Percentiles rank a stretch among this genome's conserved stretches.
phyloP scores from a whole-genome alignment of 2,329 filamentous ascomycete species.

The Emmonsiellopsis sp. region DNA sequence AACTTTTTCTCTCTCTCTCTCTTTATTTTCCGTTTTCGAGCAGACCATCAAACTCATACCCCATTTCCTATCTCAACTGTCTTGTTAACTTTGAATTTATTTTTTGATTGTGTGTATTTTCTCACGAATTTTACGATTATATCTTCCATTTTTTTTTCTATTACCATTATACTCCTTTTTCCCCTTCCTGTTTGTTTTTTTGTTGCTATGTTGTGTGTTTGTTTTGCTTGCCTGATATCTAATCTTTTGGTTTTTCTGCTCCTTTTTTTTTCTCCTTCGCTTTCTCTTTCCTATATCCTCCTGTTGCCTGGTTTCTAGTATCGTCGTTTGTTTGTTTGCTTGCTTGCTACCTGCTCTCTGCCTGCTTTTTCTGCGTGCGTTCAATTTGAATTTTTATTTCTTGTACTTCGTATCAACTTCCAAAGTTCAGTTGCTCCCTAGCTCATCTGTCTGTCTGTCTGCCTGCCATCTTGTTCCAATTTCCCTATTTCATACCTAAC shows the following conservation, averaged over 20 bases:
- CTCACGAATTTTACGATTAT: conserved; percentile 1
- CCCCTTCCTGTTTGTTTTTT: not conserved
- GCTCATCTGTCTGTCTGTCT: too few species aligned
- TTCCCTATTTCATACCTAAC: too few species aligned
- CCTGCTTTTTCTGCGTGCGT: not conserved
- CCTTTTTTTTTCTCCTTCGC: conserved; percentile 10
- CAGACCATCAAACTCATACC: not conserved
- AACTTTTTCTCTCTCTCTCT: conserved; percentile 12
- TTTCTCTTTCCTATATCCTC: conserved; percentile 2
- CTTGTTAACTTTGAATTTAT: not conserved
- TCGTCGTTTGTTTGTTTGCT: not conserved
- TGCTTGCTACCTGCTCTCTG: not conserved
- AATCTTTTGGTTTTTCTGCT: conserved; percentile 9
- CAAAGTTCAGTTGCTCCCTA: conserved; percentile 11
- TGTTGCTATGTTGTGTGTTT: not conserved
- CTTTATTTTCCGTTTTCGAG: conserved; percentile 10
- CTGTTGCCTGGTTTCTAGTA: not conserved
- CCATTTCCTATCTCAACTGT: not conserved
- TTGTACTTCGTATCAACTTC: not conserved
- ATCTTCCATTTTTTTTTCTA: not conserved
- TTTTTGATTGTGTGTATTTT: not conserved
- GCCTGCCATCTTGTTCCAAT: too few species aligned
- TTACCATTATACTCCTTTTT: not conserved
- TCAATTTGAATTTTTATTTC: conserved; percentile 8
- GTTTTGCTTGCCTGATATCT: conserved; percentile 10